Evolutionary conservation across 2,329 filamentous ascomycete genomes (phyloP).

Genomic region (Cordyceps cicadae): DNA sequence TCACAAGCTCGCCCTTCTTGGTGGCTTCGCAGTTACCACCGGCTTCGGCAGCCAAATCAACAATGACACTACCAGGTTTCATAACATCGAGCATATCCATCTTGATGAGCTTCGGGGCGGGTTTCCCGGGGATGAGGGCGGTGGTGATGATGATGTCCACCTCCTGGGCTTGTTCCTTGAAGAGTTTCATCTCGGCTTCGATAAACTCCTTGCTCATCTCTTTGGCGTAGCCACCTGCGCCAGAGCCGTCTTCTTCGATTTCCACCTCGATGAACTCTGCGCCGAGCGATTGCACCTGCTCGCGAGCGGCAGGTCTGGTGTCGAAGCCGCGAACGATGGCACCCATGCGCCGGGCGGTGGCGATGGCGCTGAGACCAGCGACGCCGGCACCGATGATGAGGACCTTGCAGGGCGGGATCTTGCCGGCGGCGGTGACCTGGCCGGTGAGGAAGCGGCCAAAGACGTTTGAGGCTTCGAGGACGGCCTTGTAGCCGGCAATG

Average conservation of each 20-base stretch:
- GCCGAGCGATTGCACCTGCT: slow-evolving; percentile 84
- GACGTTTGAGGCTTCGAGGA: slow-evolving; percentile 79
- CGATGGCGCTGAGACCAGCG: slow-evolving; percentile 80
- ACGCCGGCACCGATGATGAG: slow-evolving; percentile 86
- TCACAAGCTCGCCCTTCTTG: slow-evolving; percentile 59
- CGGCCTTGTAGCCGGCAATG: slow-evolving; percentile 87
- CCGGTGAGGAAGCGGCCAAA: slow-evolving; percentile 85
- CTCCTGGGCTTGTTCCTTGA: slow-evolving; percentile 76
- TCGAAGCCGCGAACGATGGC: slow-evolving; percentile 88
- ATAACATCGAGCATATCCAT: slow-evolving; percentile 73
- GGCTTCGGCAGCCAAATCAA: slow-evolving; percentile 80
- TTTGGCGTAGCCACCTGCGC: slow-evolving; percentile 81
- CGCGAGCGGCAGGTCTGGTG: slow-evolving; percentile 76
- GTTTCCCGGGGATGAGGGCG: slow-evolving; percentile 78
- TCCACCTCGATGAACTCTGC: slow-evolving; percentile 87
- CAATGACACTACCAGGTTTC: slow-evolving; percentile 83
- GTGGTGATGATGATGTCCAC: slow-evolving; percentile 92
- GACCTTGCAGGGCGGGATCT: slow-evolving; percentile 86
- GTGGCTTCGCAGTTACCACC: slow-evolving; percentile 85
- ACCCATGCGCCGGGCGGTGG: slow-evolving; percentile 74
- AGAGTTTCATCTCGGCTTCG: slow-evolving; percentile 86
- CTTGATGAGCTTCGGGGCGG: slow-evolving; percentile 76
- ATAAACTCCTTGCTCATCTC: slow-evolving; percentile 94
- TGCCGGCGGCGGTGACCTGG: slow-evolving; percentile 81
- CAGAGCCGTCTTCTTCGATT: slow-evolving; percentile 74